A percentile compares a stretch with the other conserved stretches of the same genome.
Evolutionary conservation across 495 filamentous ascomycete genomes (phyloP).

Genomic region (Lophium mytilinum): DNA sequence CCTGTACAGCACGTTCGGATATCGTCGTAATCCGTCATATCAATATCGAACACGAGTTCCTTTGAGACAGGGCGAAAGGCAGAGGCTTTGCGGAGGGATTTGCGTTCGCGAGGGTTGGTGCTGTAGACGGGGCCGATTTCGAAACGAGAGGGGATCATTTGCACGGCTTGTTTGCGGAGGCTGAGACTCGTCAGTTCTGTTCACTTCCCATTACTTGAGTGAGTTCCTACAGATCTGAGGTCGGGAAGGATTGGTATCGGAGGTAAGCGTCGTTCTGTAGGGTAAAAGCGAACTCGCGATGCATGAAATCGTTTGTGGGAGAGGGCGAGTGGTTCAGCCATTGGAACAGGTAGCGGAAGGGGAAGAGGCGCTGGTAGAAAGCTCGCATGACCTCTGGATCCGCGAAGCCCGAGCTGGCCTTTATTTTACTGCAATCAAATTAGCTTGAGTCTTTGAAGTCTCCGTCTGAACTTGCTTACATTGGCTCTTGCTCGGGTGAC

Average conservation of each 20-base stretch:
- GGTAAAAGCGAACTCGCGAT: conserved; percentile 93
- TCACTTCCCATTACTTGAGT: too few species aligned
- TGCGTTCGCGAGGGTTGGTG: conserved; percentile 88
- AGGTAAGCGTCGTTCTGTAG: conserved; percentile 82
- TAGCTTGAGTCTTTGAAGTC: not conserved
- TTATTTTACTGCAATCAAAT: conserved; percentile 11
- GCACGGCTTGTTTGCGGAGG: conserved; percentile 83
- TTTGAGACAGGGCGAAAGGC: conserved; percentile 72
- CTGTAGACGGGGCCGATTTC: conserved; percentile 95
- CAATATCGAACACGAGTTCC: conserved; percentile 97
- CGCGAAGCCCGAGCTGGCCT: conserved; percentile 35
- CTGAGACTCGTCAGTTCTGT: conserved; percentile 33
- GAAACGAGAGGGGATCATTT: conserved; percentile 82
- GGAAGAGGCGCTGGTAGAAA: conserved; percentile 94
- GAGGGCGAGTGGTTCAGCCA: conserved; percentile 93
- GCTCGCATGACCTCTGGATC: conserved; percentile 77
- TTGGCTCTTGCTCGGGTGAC: conserved; percentile 37
- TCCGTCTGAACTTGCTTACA: conserved; percentile 20
- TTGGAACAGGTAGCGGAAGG: conserved; percentile 90
- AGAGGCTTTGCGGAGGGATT: conserved; percentile 66
- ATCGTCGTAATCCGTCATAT: conserved; percentile 97
- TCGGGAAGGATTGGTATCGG: conserved; percentile 84
- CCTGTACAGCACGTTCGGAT: conserved; percentile 91
- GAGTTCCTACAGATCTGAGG: conserved; percentile 65
- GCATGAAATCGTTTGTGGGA: conserved; percentile 77